Percentiles rank a stretch among this genome's conserved stretches.
phyloP scores from a whole-genome alignment of 768 basidiomycete species.

The Cystobasidium onofrii region DNA sequence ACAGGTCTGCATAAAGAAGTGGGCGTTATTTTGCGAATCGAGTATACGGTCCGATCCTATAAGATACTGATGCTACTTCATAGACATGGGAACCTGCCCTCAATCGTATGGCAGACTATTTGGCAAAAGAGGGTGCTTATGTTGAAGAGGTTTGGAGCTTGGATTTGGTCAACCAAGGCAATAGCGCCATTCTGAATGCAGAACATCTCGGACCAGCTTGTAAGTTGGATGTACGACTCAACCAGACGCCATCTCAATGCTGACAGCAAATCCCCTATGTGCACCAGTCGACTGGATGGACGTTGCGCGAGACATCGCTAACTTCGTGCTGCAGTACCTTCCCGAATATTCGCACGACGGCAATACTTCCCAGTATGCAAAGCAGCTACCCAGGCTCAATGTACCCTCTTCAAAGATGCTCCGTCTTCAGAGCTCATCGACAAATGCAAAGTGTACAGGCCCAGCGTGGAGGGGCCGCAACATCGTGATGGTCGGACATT shows the following conservation, averaged over 20 bases:
- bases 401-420: neutral
- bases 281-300: constrained; percentile 60
- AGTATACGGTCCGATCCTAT: no score
- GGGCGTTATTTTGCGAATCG: no score
- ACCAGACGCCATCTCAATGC: neutral
- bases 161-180: constrained; percentile 78
- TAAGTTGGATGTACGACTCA: neutral
- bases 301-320: constrained; percentile 64
- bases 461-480: constrained; percentile 25
- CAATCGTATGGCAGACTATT: constrained; percentile 51
- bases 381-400: neutral
- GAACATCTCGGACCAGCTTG: constrained; percentile 55
- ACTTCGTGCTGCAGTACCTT: constrained; percentile 63
- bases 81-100: constrained; percentile 75
- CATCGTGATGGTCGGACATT: constrained; percentile 69
- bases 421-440: neutral
- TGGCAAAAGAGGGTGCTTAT: constrained; percentile 40
- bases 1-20: constrained; percentile 3
- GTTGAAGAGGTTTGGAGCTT: constrained; percentile 71
- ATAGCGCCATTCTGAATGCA: constrained; percentile 65
- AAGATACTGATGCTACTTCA: neutral
- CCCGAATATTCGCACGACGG: constrained; percentile 45
- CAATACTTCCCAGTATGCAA: neutral
- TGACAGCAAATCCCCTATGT: neutral
- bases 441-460: neutral